Base-by-base conservation (phyloP, 2,329 filamentous ascomycete genomes). In the Hymenoscyphus repandus region DNA sequence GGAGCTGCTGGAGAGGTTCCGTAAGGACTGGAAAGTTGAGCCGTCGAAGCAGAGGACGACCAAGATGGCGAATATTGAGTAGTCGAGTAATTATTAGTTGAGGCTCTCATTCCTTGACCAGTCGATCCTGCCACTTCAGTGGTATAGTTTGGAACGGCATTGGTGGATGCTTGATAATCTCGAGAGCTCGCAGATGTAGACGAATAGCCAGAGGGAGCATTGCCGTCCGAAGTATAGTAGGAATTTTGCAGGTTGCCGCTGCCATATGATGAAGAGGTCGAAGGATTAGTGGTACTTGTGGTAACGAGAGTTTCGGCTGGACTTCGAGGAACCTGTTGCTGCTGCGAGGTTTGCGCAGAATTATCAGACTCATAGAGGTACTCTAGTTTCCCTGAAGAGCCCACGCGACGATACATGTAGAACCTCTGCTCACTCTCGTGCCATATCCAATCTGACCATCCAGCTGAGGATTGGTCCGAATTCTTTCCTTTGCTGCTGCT, bases 361-460 rank as follows among this genome's bases (percentile, higher is more conserved):
- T 4, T 7, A 4, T 27, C 4, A 27, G n/a, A 13, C 6, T 47
- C 31, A 47, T 47, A 51, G 6, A 30, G 38, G 11, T 51, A 51
- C 22, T 51, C 38, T 5, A 39, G 7, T 33, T 44, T 11, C 9
- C 49, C 49, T 18, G 37, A 30, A 10, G 49, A 18, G 22, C 32
- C 33, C 32, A 40, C 46, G 11, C 55, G 42, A n/a, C 22, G n/a
- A n/a, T n/a, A 45, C 12, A 40, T 30, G 34, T 49, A 54, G 15
- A 40, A 47, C 18, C 33, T 48, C n/a, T 54, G 54, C 18, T 27
- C 32, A 12, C n/a, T 17, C 3, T 46, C 15, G 33, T 59, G 50
- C 46, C 43, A 57, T 6, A 33, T 39, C 47, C 47, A 49, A 5
- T 55, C 45, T 5, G 52, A 54, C 54, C 57, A 57, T 31, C 22